Conservation (phyloP, 441 rosid genomes). For the Aquilaria agallochum region DNA sequence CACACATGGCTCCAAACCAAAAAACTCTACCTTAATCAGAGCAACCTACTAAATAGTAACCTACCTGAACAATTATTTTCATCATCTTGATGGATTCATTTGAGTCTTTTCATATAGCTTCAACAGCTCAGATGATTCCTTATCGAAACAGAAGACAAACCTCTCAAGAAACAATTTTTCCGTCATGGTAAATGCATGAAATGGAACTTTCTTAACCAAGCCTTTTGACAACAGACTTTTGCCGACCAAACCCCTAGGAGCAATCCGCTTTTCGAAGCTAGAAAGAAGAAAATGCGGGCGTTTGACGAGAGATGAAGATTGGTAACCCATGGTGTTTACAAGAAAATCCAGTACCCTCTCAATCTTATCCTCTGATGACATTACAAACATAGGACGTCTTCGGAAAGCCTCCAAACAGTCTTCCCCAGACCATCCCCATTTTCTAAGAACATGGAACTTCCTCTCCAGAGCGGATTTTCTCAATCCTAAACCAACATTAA, state of each 20-base stretch:
- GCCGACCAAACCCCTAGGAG: constrained; percentile 19
- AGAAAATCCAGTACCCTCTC: constrained; percentile 12
- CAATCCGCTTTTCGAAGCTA: constrained; percentile 19
- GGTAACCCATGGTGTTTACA: constrained; percentile 19
- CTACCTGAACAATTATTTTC: background rate
- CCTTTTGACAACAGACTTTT: constrained; percentile 17
- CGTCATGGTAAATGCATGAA: background rate
- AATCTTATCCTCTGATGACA: constrained; percentile 16
- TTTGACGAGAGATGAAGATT: constrained; percentile 4
- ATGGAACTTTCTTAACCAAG: background rate
- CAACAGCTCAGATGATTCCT: constrained; percentile 5
- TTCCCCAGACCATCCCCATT: constrained; percentile 29
- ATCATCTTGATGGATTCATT: background rate
- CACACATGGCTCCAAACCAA: background rate
- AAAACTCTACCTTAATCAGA: too few relatives aligned
- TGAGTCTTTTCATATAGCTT: background rate
- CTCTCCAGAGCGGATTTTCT: constrained; percentile 18
- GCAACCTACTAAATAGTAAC: too few relatives aligned
- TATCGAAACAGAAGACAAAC: background rate
- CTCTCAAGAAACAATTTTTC: background rate
- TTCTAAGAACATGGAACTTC: constrained; percentile 14
- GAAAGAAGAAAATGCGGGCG: background rate
- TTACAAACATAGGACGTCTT: constrained; percentile 9
- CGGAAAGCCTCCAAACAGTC: constrained; percentile 10
- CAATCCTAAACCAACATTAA: background rate